Conservation (phyloP, 2,329 filamentous ascomycete species). For the Trichoderma brevicompactum region DNA sequence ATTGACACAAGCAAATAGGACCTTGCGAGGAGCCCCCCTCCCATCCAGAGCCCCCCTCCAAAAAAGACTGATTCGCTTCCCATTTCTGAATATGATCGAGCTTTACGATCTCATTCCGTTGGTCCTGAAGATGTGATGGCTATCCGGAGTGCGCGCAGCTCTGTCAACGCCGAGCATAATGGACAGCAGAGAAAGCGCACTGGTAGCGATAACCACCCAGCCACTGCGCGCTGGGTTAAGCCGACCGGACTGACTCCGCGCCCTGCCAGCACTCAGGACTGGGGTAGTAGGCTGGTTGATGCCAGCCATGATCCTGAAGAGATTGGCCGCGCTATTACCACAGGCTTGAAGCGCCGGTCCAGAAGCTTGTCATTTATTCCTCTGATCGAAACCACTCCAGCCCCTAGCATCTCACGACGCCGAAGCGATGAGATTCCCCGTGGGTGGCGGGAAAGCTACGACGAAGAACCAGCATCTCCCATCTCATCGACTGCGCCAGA, state of each 20-base stretch:
- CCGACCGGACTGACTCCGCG: conserved; percentile 62
- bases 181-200: conserved; percentile 10
- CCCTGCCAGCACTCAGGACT: conserved; percentile 63
- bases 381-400: conserved; percentile 35
- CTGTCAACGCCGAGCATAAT: conserved; percentile 52
- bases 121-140: conserved; percentile 59
- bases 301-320: conserved; percentile 53
- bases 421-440: conserved; percentile 65
- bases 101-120: conserved; percentile 64
- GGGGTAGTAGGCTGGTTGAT: conserved; percentile 47
- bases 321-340: conserved; percentile 66
- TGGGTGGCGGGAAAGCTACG: conserved; percentile 66
- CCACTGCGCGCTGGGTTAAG: conserved; percentile 42
- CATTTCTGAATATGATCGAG: conserved; percentile 63
- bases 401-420: conserved; percentile 46
- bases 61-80: conserved; percentile 64
- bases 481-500: conserved; percentile 53
- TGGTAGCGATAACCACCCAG: conserved; percentile 22
- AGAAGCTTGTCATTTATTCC: conserved; percentile 61
- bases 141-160: conserved; percentile 59
- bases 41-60: conserved; percentile 45
- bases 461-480: conserved; percentile 52
- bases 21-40: conserved; percentile 46
- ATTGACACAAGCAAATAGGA: conserved; percentile 34
- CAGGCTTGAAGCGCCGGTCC: conserved; percentile 57